Evolutionary conservation across 257 asterid genomes (phyloP).

Genomic region (Thymus mandschuricus): DNA sequence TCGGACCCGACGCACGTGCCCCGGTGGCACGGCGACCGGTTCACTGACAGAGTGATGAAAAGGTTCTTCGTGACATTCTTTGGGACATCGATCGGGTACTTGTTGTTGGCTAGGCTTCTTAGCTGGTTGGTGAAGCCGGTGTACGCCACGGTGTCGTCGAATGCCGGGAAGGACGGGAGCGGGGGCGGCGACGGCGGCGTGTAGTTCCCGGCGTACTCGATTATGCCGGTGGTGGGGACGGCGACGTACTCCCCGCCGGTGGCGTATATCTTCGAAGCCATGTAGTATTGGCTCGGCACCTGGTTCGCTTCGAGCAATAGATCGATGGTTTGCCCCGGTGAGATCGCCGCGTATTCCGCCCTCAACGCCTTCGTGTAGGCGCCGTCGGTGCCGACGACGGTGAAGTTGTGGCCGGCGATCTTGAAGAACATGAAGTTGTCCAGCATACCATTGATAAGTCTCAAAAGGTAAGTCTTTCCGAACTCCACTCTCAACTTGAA

Average conservation of each 20-base stretch:
- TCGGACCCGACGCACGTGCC: slow-evolving; percentile 33
- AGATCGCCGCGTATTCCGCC: too few species aligned
- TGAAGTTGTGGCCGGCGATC: too few species aligned
- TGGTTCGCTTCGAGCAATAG: too few species aligned
- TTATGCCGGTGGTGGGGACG: not conserved
- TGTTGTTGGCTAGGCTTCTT: not conserved
- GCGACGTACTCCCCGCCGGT: not conserved
- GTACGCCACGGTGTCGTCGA: not conserved
- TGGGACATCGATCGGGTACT: not conserved
- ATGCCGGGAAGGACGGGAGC: not conserved
- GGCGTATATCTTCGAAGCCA: not conserved
- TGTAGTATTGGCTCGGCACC: too few species aligned
- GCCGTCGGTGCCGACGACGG: too few species aligned
- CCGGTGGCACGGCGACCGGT: slow-evolving; percentile 32
- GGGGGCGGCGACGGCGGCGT: not conserved
- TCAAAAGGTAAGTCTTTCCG: too few species aligned
- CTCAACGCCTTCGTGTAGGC: too few species aligned
- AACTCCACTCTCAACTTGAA: not conserved
- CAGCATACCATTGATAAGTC: too few species aligned
- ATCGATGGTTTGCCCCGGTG: too few species aligned
- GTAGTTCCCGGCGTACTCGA: not conserved
- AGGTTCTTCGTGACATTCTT: slow-evolving; percentile 12
- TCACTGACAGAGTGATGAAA: slow-evolving; percentile 45
- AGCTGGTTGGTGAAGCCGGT: not conserved
- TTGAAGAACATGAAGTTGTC: too few species aligned